A percentile compares a stretch with the other conserved stretches of the same genome.
Evolutionary conservation across 2,329 filamentous ascomycete genomes (phyloP).

Genomic region (Ophiostoma ulmi): DNA sequence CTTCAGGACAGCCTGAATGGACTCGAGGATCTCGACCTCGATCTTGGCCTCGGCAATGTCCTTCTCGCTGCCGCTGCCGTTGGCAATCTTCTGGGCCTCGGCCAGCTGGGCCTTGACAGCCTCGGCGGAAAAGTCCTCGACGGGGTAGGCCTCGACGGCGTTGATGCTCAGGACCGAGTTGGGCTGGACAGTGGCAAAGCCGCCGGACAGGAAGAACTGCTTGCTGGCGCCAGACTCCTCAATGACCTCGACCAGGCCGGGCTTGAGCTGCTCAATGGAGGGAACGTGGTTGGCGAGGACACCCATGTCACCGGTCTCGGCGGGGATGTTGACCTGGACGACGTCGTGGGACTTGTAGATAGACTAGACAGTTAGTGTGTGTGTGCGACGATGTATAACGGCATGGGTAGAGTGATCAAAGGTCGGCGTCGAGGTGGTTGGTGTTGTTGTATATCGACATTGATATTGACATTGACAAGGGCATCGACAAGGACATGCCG

Average conservation of each 20-base stretch:
- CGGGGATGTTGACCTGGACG: conserved; percentile 97
- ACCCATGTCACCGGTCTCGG: conserved; percentile 98
- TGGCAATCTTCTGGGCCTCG: conserved; percentile 92
- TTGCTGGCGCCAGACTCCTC: conserved; percentile 87
- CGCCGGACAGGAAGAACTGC: conserved; percentile 98
- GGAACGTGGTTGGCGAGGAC: conserved; percentile 98
- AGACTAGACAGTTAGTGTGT: conserved; percentile 39
- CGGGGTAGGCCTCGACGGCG: conserved; percentile 86
- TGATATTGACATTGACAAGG: not conserved
- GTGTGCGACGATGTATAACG: not conserved
- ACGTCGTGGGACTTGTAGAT: conserved; percentile 64
- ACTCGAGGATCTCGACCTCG: conserved; percentile 92
- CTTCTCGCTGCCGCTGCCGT: conserved; percentile 86
- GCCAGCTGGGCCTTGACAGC: conserved; percentile 83
- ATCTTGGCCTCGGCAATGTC: conserved; percentile 99
- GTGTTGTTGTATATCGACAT: conserved; percentile 7
- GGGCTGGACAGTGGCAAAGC: conserved; percentile 95
- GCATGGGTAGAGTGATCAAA: not conserved
- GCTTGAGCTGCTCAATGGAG: conserved; percentile 97
- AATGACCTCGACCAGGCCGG: conserved; percentile 88
- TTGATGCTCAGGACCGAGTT: conserved; percentile 96
- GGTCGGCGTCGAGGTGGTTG: not conserved
- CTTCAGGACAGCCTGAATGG: conserved; percentile 73
- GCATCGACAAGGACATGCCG: not conserved
- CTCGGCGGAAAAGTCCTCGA: conserved; percentile 95